Conservation (phyloP, 495 filamentous ascomycete genomes). For the Aspergillus affinis region DNA sequence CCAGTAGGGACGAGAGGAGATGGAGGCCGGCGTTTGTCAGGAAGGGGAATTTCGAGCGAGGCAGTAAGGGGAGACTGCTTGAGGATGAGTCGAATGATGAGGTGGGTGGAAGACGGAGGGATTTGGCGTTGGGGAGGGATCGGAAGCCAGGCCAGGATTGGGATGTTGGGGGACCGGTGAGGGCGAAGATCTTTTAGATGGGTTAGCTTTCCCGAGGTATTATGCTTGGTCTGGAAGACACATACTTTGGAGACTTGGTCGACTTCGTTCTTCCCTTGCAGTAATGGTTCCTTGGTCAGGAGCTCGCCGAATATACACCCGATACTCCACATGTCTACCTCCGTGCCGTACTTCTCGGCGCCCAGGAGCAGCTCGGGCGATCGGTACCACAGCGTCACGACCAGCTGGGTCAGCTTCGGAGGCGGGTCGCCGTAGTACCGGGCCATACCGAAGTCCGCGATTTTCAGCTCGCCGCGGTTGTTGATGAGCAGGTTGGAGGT, state of each 20-base stretch:
- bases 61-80: slow-evolving; percentile 33
- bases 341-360: slow-evolving; percentile 67
- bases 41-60: slow-evolving; percentile 74
- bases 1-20: slow-evolving; percentile 67
- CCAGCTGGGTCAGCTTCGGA: slow-evolving; percentile 83
- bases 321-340: slow-evolving; percentile 93
- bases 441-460: slow-evolving; percentile 98
- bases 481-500: slow-evolving; percentile 94
- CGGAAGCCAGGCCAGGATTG: slow-evolving; percentile 85
- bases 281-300: slow-evolving; percentile 74
- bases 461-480: slow-evolving; percentile 92
- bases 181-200: slow-evolving; percentile 68
- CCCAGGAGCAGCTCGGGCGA: slow-evolving; percentile 89
- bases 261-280: slow-evolving; percentile 94
- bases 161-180: slow-evolving; percentile 87
- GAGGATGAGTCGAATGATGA: slow-evolving; percentile 28
- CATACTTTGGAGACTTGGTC: slow-evolving; percentile 68
- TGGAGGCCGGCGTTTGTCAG: slow-evolving; percentile 72
- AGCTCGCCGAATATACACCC: slow-evolving; percentile 97
- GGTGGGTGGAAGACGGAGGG: slow-evolving; percentile 69
- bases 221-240: background rate
- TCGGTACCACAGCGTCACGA: slow-evolving; percentile 97
- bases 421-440: slow-evolving; percentile 82
- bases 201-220: background rate
- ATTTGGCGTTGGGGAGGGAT: slow-evolving; percentile 84